phyloP scores from a whole-genome alignment of 2,329 filamentous ascomycete species.

The Curvularia eragrostidis region DNA sequence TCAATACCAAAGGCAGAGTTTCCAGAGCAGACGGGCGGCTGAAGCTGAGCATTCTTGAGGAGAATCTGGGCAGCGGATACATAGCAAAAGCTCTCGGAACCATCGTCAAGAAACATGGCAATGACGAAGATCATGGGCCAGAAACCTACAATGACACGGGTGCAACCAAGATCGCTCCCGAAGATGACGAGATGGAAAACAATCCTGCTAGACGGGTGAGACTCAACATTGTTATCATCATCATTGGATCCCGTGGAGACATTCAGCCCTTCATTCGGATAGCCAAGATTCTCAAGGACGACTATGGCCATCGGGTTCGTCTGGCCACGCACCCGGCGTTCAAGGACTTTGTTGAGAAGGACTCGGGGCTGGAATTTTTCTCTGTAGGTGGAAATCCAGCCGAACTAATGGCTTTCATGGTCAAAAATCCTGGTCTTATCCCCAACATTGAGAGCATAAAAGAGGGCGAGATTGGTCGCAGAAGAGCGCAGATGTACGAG shows the following conservation, averaged over 20 bases:
- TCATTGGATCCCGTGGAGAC: conserved; percentile 81
- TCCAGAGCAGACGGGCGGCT: conserved; percentile 73
- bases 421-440: conserved; percentile 80
- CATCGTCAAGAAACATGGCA: conserved; percentile 65
- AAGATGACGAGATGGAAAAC: conserved; percentile 46
- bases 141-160: conserved; percentile 19
- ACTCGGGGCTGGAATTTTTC: conserved; percentile 79
- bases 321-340: conserved; percentile 82
- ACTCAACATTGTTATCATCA: conserved; percentile 83
- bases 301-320: conserved; percentile 75
- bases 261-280: conserved; percentile 81
- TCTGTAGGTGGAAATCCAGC: conserved; percentile 79
- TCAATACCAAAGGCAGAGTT: conserved; percentile 68
- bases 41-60: conserved; percentile 71
- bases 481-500: conserved; percentile 74
- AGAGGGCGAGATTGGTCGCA: conserved; percentile 72
- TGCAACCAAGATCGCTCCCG: conserved; percentile 36
- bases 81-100: conserved; percentile 75
- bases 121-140: conserved; percentile 45
- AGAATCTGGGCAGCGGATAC: conserved; percentile 73
- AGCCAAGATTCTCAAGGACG: conserved; percentile 72
- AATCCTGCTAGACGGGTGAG: conserved; percentile 51
- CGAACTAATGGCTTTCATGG: conserved; percentile 88
- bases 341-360: conserved; percentile 74
- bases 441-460: conserved; percentile 75